phyloP scores from a whole-genome alignment of 1,284 basidiomycete genomes.

The Cystobasidiaceae sp. region DNA sequence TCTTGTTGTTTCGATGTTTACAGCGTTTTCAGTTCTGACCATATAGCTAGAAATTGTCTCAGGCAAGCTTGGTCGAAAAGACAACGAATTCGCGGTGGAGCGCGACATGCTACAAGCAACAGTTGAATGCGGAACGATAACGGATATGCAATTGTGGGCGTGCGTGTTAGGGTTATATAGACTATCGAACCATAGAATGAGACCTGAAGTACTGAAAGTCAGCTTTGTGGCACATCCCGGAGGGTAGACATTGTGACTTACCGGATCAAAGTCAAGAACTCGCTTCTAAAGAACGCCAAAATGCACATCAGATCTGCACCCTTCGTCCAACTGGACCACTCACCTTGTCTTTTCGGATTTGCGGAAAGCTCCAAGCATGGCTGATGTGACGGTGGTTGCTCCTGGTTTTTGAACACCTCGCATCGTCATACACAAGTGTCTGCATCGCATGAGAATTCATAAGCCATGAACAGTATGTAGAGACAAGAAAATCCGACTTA shows the following conservation, averaged over 20 bases:
- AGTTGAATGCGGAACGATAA: slow-evolving; percentile 12
- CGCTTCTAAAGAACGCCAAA: neutral
- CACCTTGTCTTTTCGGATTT: slow-evolving; percentile 95
- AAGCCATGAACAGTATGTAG: neutral
- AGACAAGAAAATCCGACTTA: slow-evolving; percentile 51
- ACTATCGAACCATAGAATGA: slow-evolving; percentile 12
- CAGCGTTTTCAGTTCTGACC: too few relatives aligned
- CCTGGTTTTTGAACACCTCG: slow-evolving; percentile 99
- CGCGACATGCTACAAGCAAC: slow-evolving; percentile 21
- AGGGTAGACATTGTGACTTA: neutral
- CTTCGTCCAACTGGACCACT: slow-evolving; percentile 54
- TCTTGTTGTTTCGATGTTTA: too few relatives aligned
- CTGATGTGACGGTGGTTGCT: slow-evolving; percentile 90
- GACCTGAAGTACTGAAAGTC: slow-evolving; percentile 1
- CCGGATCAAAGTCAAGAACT: slow-evolving; percentile 25
- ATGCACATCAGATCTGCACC: neutral
- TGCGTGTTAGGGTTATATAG: neutral
- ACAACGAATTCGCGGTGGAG: slow-evolving; percentile 6
- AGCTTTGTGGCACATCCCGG: too few relatives aligned
- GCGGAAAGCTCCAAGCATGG: slow-evolving; percentile 97
- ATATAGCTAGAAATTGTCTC: too few relatives aligned
- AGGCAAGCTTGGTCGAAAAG: neutral
- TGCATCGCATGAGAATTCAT: slow-evolving; percentile 46
- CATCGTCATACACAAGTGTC: slow-evolving; percentile 99
- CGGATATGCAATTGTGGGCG: neutral